Conservation (phyloP, 148 eudicot species). For the Polygonum maritimum region DNA sequence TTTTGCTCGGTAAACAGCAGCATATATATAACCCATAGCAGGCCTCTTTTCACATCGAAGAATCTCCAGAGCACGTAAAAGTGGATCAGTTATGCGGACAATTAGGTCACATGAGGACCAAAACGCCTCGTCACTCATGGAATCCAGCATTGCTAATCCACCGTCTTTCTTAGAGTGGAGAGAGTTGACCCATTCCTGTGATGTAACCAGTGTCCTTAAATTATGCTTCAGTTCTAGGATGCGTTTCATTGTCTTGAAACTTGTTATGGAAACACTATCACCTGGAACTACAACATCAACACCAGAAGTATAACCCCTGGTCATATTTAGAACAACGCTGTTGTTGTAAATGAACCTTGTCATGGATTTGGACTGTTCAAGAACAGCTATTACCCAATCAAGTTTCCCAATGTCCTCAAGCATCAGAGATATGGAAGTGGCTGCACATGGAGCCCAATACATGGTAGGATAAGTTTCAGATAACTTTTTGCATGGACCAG, state of each 20-base stretch:
- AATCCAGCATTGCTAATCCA: constrained; percentile 61
- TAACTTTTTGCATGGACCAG: constrained; percentile 51
- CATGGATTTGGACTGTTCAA: constrained; percentile 66
- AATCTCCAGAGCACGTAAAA: constrained; percentile 55
- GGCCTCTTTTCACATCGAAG: constrained; percentile 59
- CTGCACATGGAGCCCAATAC: constrained; percentile 91
- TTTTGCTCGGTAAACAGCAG: constrained; percentile 76
- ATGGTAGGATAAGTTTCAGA: constrained; percentile 52
- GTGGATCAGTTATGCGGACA: constrained; percentile 53
- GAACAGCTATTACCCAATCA: constrained; percentile 45
- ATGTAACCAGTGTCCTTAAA: constrained; percentile 78
- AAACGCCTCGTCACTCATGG: constrained; percentile 56
- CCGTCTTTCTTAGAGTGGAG: constrained; percentile 64
- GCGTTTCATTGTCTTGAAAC: constrained; percentile 59
- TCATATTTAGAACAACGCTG: constrained; percentile 61
- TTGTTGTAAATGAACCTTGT: constrained; percentile 79
- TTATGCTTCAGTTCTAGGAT: constrained; percentile 64
- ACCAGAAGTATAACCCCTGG: constrained; percentile 76
- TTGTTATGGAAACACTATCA: constrained; percentile 37
- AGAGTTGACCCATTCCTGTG: constrained; percentile 95
- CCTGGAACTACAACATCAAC: constrained; percentile 72
- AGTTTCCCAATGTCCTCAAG: constrained; percentile 64
- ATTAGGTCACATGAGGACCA: constrained; percentile 68
- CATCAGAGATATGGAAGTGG: constrained; percentile 49
- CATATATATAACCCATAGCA: constrained; percentile 83